phyloP scores from a whole-genome alignment of 2,329 filamentous ascomycete genomes.

The Bipolaris bicolor region DNA sequence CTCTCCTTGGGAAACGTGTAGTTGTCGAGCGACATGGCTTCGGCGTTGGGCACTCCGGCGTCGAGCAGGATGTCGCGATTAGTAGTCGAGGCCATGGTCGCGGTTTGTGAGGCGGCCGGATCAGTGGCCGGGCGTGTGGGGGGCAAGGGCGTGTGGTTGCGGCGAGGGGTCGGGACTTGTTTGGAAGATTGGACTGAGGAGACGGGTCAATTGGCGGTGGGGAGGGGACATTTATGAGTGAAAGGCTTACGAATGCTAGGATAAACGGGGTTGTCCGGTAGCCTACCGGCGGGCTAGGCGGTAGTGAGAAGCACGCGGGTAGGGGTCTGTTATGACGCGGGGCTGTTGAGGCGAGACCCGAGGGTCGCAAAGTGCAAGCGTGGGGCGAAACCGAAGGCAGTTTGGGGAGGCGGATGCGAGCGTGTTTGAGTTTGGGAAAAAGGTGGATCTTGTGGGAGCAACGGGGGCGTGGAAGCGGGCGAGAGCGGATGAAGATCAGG shows the following conservation, averaged over 20 bases:
- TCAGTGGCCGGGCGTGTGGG: neutral
- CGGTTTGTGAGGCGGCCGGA: constrained; percentile 1
- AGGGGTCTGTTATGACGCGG: constrained; percentile 24
- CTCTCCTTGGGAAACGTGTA: constrained; percentile 69
- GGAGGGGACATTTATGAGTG: constrained; percentile 20
- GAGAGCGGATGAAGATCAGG: neutral
- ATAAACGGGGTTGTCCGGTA: constrained; percentile 21
- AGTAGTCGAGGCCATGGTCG: constrained; percentile 33
- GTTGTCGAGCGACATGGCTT: constrained; percentile 49
- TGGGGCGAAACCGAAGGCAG: neutral
- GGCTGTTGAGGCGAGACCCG: constrained; percentile 24
- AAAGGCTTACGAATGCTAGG: constrained; percentile 23
- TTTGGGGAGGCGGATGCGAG: neutral
- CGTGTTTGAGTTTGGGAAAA: neutral
- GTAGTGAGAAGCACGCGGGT: constrained; percentile 21
- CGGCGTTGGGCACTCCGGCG: constrained; percentile 33
- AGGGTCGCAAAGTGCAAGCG: constrained; percentile 3
- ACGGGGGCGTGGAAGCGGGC: neutral
- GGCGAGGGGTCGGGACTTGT: constrained; percentile 6
- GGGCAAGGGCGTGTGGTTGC: constrained; percentile 6
- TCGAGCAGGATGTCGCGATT: constrained; percentile 30
- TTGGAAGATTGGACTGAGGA: constrained; percentile 14
- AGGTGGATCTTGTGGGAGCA: too few relatives aligned
- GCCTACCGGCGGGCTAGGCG: constrained; percentile 21
- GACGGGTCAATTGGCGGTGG: constrained; percentile 25